A percentile compares a stretch with the other conserved stretches of the same genome.
These are phyloP conservation scores for Grosmannia huntii DNA, from an alignment of 2,329 filamentous ascomycete genomes.

Conservation along the genomic window DNA sequence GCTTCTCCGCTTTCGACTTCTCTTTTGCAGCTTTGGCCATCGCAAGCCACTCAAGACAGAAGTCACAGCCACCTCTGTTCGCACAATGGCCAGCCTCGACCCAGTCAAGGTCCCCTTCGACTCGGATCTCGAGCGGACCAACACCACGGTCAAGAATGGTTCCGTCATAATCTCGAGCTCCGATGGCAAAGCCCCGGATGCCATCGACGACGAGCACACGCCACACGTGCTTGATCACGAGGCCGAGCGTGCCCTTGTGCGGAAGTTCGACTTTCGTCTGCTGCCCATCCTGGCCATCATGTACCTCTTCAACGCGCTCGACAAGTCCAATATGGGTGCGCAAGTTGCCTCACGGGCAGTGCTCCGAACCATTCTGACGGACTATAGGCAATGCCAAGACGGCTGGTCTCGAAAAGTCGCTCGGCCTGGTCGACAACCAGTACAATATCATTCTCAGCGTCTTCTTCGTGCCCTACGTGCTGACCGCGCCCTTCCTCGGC, in stretches of 20 bases:
- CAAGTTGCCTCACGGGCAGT: too few species aligned
- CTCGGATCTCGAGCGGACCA: not conserved
- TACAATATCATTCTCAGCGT: slow-evolving; percentile 61
- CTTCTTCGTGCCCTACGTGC: slow-evolving; percentile 65
- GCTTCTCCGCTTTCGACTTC: too few species aligned
- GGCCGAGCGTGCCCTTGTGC: slow-evolving; percentile 36
- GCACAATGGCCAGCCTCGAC: not conserved
- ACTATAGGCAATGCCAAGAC: slow-evolving; percentile 1
- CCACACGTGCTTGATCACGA: slow-evolving; percentile 22
- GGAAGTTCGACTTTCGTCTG: slow-evolving; percentile 41
- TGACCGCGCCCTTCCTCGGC: slow-evolving; percentile 45
- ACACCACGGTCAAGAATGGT: not conserved
- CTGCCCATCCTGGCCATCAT: slow-evolving; percentile 41
- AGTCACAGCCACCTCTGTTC: not conserved
- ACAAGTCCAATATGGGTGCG: slow-evolving; percentile 19
- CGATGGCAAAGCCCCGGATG: not conserved
- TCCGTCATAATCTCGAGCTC: not conserved
- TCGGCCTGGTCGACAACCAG: slow-evolving; percentile 33
- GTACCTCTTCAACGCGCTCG: slow-evolving; percentile 34
- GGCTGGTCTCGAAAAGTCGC: not conserved
- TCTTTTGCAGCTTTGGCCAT: too few species aligned
- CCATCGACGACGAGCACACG: slow-evolving; percentile 5
- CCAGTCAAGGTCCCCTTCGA: not conserved
- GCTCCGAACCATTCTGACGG: too few species aligned
- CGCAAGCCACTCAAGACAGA: not conserved